Conservation (phyloP, 140 eudicot species). For the Stevia rebaudiana region DNA sequence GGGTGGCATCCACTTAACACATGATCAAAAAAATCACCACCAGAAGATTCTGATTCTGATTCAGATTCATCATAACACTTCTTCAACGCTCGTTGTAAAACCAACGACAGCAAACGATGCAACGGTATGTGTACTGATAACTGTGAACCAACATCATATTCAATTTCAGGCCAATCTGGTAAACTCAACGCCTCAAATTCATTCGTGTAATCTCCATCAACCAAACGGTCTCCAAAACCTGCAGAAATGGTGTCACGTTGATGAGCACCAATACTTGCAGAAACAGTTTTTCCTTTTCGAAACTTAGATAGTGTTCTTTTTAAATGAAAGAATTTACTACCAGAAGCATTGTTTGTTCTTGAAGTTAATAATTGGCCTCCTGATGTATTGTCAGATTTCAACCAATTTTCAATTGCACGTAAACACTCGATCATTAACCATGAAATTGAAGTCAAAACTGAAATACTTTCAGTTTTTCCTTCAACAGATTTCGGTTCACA, state of each 20-base stretch:
- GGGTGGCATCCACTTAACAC: constrained; percentile 83
- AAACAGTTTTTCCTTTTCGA: constrained; percentile 45
- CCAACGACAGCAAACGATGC: constrained; percentile 74
- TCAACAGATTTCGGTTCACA: constrained; percentile 33
- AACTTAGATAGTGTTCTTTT: constrained; percentile 57
- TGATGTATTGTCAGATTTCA: constrained; percentile 51
- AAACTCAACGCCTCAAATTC: constrained; percentile 66
- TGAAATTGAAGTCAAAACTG: constrained; percentile 54
- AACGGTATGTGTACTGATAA: constrained; percentile 87
- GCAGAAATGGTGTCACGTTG: constrained; percentile 31
- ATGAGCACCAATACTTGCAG: constrained; percentile 39
- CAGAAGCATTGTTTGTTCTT: constrained; percentile 36
- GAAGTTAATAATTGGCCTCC: constrained; percentile 41
- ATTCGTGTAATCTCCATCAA: constrained; percentile 51
- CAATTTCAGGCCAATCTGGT: constrained; percentile 84
- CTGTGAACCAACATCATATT: constrained; percentile 79
- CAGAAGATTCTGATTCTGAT: constrained; percentile 24
- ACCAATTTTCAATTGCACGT: constrained; percentile 70
- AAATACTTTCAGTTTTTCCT: constrained; percentile 22
- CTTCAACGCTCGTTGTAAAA: constrained; percentile 63
- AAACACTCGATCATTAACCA: constrained; percentile 71
- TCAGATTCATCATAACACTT: constrained; percentile 55
- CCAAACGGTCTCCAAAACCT: constrained; percentile 36
- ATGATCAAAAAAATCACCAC: constrained; percentile 59
- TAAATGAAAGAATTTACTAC: constrained; percentile 54